Percentiles rank a stretch among this genome's conserved stretches.
These are phyloP conservation scores for Aspergillus saccharolyticus DNA, from an alignment of 495 filamentous ascomycete genomes.

Conservation along the genomic window DNA sequence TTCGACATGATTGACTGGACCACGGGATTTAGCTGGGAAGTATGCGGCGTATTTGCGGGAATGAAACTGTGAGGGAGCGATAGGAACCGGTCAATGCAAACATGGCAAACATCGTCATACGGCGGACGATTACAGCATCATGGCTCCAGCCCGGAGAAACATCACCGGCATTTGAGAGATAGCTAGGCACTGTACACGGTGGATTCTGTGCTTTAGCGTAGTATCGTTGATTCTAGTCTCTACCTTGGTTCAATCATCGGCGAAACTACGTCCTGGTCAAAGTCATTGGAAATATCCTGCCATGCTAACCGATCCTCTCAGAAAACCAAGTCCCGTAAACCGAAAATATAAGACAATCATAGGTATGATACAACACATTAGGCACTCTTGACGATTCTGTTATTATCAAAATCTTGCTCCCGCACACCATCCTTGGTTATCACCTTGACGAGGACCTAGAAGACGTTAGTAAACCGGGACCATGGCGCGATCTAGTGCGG, in stretches of 20 bases:
- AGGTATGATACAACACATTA: conserved; percentile 50
- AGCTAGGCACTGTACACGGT: background rate
- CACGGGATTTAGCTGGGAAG: conserved; percentile 4
- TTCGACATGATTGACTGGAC: conserved; percentile 53
- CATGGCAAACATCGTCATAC: conserved; percentile 35
- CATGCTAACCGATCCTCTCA: conserved; percentile 19
- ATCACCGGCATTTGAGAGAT: background rate
- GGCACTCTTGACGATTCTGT: conserved; percentile 63
- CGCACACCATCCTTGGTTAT: conserved; percentile 87
- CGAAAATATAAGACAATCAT: conserved; percentile 18
- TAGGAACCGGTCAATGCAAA: conserved; percentile 31
- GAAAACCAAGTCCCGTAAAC: conserved; percentile 25
- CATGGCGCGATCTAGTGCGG: background rate
- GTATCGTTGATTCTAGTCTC: conserved; percentile 13
- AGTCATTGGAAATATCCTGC: conserved; percentile 16
- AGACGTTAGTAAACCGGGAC: conserved; percentile 15
- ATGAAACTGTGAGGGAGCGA: conserved; percentile 15
- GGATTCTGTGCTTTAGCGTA: background rate
- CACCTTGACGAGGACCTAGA: conserved; percentile 76
- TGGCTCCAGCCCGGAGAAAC: background rate
- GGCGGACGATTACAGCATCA: background rate
- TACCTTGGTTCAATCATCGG: conserved; percentile 10
- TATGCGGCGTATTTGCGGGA: conserved; percentile 10
- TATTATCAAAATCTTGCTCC: conserved; percentile 75
- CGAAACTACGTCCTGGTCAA: conserved; percentile 15